Evolutionary conservation across 2,329 filamentous ascomycete species (phyloP).

Genomic region (Stemphylium vesicarium): DNA sequence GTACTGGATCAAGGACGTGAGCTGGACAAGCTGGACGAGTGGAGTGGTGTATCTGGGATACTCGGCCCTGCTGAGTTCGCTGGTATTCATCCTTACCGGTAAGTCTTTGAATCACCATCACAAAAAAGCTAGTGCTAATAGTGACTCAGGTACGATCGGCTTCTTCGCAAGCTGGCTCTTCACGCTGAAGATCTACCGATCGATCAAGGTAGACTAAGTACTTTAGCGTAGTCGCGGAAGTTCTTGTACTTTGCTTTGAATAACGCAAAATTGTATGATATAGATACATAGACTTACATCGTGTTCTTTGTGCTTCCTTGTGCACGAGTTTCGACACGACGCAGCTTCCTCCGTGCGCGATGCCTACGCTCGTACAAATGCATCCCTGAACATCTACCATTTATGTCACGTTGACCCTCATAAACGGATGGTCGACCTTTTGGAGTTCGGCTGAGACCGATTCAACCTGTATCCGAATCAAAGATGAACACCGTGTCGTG

Average conservation of each 20-base stretch:
- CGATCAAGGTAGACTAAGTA: constrained; percentile 92
- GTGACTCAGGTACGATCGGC: constrained; percentile 79
- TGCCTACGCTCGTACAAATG: too few species aligned
- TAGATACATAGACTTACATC: constrained; percentile 8
- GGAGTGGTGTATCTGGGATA: constrained; percentile 94
- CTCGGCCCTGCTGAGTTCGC: constrained; percentile 82
- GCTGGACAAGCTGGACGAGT: constrained; percentile 81
- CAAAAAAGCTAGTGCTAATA: constrained; percentile 14
- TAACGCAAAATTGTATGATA: neutral
- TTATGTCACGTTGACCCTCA: too few species aligned
- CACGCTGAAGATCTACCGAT: constrained; percentile 89
- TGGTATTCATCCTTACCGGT: constrained; percentile 96
- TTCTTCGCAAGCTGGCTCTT: constrained; percentile 96
- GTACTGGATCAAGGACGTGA: constrained; percentile 89
- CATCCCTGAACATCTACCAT: too few species aligned
- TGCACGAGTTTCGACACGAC: neutral
- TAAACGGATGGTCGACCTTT: too few species aligned
- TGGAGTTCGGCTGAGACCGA: too few species aligned
- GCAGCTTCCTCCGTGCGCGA: too few species aligned
- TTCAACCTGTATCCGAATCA: too few species aligned
- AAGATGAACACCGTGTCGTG: too few species aligned
- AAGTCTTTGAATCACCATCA: constrained; percentile 47
- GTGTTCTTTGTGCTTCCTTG: neutral
- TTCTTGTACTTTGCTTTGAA: neutral
- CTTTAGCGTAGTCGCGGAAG: neutral